Percentiles rank a stretch among this genome's conserved stretches.
These are phyloP conservation scores for Trichoderma sp. DNA, from an alignment of 2,329 filamentous ascomycete species.

Conservation along the genomic window DNA sequence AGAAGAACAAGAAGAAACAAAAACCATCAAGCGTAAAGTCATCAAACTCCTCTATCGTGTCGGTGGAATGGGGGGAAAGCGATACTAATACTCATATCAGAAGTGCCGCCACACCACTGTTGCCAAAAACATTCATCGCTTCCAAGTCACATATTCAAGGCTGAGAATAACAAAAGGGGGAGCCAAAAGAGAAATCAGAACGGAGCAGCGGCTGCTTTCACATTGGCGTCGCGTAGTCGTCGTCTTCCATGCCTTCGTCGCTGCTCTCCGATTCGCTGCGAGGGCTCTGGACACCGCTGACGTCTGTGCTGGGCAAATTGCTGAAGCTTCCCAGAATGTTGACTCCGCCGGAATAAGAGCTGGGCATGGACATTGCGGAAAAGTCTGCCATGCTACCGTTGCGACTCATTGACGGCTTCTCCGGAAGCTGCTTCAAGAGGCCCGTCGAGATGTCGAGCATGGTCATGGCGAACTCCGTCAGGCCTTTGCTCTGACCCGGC, in stretches of 20 bases:
- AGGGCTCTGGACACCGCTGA: slow-evolving; percentile 56
- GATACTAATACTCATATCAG: slow-evolving; percentile 33
- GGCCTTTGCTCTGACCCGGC: slow-evolving; percentile 59
- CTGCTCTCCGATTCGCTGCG: slow-evolving; percentile 53
- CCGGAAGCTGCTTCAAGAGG: slow-evolving; percentile 68
- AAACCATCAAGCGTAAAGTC: slow-evolving; percentile 32
- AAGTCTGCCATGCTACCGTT: slow-evolving; percentile 55
- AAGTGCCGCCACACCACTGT: slow-evolving; percentile 21
- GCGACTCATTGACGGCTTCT: slow-evolving; percentile 68
- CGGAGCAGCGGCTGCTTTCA: neutral
- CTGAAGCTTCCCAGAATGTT: slow-evolving; percentile 47
- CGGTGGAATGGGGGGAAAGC: slow-evolving; percentile 30
- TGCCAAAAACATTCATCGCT: slow-evolving; percentile 20
- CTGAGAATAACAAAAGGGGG: neutral
- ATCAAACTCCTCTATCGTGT: slow-evolving; percentile 36
- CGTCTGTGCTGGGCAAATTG: slow-evolving; percentile 51
- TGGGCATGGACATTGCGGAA: slow-evolving; percentile 39
- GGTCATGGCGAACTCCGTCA: slow-evolving; percentile 73
- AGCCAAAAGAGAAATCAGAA: neutral
- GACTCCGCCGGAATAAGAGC: slow-evolving; percentile 39
- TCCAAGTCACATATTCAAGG: slow-evolving; percentile 9
- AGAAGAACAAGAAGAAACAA: slow-evolving; percentile 28
- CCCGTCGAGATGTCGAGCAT: slow-evolving; percentile 74
- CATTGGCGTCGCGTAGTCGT: slow-evolving; percentile 35
- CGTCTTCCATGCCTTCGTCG: slow-evolving; percentile 60